A percentile compares a stretch with the other conserved stretches of the same genome.
These are phyloP conservation scores for Ustulina deusta DNA, from an alignment of 2,329 filamentous ascomycete species.

Conservation along the genomic window DNA sequence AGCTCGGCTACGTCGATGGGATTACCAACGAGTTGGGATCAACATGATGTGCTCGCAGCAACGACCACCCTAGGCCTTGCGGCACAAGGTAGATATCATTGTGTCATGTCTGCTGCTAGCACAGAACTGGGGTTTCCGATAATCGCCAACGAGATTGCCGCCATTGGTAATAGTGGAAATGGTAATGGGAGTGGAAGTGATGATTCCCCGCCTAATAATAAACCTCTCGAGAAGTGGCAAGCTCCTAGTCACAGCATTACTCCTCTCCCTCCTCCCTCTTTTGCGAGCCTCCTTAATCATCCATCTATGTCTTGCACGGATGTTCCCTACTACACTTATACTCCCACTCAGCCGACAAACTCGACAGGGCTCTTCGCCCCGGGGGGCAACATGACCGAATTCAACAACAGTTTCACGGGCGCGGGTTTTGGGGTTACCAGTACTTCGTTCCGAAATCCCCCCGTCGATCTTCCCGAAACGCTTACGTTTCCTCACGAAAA, in stretches of 20 bases:
- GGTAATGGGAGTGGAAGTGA: constrained; percentile 1
- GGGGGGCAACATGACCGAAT: constrained; percentile 26
- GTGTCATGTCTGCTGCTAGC: constrained; percentile 11
- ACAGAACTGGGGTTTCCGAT: constrained; percentile 24
- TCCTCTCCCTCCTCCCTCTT: constrained; percentile 19
- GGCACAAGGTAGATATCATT: constrained; percentile 16
- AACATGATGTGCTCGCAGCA: constrained; percentile 19
- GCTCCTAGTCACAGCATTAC: constrained; percentile 9
- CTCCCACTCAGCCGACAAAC: constrained; percentile 18
- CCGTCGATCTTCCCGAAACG: constrained; percentile 17
- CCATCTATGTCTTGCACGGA: constrained; percentile 33
- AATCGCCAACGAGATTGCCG: constrained; percentile 8
- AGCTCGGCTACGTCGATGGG: constrained; percentile 17
- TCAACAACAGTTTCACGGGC: constrained; percentile 30
- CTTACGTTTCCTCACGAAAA: constrained; percentile 21
- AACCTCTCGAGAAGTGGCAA: constrained; percentile 28
- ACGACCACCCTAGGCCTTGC: constrained; percentile 17
- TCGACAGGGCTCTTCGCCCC: constrained; percentile 25
- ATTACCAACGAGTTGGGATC: constrained; percentile 24
- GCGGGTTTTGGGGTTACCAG: constrained; percentile 22
- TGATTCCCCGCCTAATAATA: constrained; percentile 21
- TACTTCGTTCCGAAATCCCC: constrained; percentile 22
- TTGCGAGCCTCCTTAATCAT: constrained; percentile 20
- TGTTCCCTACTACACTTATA: constrained; percentile 22
- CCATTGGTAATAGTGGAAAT: constrained; percentile 11